Conservation (phyloP, 805 yeast species). For the Candida ponderosae region DNA sequence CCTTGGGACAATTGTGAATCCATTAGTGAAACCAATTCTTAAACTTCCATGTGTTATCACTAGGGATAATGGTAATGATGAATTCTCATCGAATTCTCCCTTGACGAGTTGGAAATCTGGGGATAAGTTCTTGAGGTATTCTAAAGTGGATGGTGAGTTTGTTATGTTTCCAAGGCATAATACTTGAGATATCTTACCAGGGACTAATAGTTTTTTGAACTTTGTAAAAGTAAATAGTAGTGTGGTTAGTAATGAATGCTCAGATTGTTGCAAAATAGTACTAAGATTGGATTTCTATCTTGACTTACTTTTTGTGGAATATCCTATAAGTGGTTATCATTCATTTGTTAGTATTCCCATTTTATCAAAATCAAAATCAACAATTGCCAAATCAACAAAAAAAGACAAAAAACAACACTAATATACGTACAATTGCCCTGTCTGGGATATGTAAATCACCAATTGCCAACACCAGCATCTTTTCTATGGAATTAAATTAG, state of each 20-base stretch:
- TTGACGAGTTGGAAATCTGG: conserved; percentile 68
- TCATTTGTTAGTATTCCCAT: conserved; percentile 3
- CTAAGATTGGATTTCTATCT: not conserved
- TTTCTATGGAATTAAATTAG: not conserved
- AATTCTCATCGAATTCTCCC: conserved; percentile 68
- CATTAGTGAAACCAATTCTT: conserved; percentile 78
- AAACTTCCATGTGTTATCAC: conserved; percentile 64
- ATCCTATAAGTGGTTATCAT: conserved; percentile 22
- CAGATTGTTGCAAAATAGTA: conserved; percentile 1
- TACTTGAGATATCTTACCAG: conserved; percentile 83
- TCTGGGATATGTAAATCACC: conserved; percentile 92
- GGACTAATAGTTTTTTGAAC: conserved; percentile 70
- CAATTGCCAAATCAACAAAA: not conserved
- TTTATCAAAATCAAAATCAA: conserved; percentile 4
- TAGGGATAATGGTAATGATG: conserved; percentile 49
- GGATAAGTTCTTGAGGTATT: conserved; percentile 60
- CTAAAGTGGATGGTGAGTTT: conserved; percentile 52
- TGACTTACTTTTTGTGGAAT: conserved; percentile 32
- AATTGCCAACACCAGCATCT: conserved; percentile 69
- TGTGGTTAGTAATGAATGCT: not conserved
- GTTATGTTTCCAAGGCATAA: conserved; percentile 80
- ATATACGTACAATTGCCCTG: conserved; percentile 53
- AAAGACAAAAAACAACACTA: not conserved
- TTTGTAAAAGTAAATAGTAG: conserved; percentile 19
- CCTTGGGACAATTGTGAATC: conserved; percentile 76